A percentile compares a stretch with the other conserved stretches of the same genome.
Conservation (phyloP, 108 stramenopile species). For the Nannochloropsis salina region DNA sequence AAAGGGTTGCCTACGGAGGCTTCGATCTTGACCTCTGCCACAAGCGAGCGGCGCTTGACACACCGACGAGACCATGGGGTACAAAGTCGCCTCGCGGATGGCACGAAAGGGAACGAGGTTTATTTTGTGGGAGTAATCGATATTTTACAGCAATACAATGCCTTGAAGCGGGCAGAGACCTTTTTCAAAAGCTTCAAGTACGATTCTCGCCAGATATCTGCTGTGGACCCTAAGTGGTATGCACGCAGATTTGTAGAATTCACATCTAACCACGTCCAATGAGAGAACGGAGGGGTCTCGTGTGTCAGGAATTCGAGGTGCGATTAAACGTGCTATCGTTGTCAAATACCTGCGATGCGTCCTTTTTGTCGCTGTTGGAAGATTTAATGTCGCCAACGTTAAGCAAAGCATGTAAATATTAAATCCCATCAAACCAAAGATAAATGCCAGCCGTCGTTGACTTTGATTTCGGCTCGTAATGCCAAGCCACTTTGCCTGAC, state of each 20-base stretch:
- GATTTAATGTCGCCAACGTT: too few species aligned
- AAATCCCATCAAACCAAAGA: too few species aligned
- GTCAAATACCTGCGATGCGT: too few species aligned
- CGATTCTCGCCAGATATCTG: constrained; percentile 41
- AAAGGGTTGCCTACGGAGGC: neutral
- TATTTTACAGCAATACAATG: constrained; percentile 52
- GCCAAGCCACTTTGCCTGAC: too few species aligned
- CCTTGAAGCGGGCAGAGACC: constrained; percentile 44
- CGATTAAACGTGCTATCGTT: too few species aligned
- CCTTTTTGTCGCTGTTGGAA: too few species aligned
- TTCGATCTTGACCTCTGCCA: neutral
- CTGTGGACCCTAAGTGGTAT: constrained; percentile 44
- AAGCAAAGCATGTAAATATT: too few species aligned
- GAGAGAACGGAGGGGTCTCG: neutral
- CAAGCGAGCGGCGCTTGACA: neutral
- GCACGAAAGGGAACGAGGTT: constrained; percentile 31
- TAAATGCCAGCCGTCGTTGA: too few species aligned
- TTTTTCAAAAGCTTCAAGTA: constrained; percentile 44
- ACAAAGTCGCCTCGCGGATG: constrained; percentile 6
- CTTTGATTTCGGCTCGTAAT: too few species aligned
- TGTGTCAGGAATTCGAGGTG: too few species aligned
- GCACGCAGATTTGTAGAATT: constrained; percentile 45
- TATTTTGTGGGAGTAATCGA: constrained; percentile 53
- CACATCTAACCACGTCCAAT: constrained; percentile 22
- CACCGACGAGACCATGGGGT: constrained; percentile 24